Evolutionary conservation across 345 rosid species (phyloP), one percentile per base, ranked within the genome.

Genomic region (Raphanus raphanistrum): DNA sequence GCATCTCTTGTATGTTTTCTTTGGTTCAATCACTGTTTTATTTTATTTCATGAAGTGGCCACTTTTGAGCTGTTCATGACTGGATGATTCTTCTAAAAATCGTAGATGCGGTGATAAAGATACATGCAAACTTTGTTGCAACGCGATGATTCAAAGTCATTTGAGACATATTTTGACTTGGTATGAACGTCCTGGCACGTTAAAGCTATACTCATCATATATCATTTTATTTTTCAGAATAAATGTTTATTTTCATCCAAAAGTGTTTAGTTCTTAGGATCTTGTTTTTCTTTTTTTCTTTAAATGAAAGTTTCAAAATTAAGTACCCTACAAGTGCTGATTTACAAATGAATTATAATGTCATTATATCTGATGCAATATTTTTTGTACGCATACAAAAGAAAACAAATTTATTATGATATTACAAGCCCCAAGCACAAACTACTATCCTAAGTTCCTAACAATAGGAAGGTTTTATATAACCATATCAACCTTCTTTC

Each of bases 371-470:
- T 29, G 10, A 41, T 16, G 50, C 33, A 12, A 6, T 26, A 58
- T 67, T 48, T 48, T 32, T 76, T 8, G n/a, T 61, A 61, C 13
- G 26, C 35, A 35, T 26, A 61, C 0, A 61, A 50, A 8, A 9
- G 26, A 60, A 48, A 33, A 6, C 10, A n/a, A 6, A 60, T 72
- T 58, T 33, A 59, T 66, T 78, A 59, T 45, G 55, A 17, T 48
- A 67, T 60, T 68, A 67, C 74, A 73, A 68, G 6, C 41, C 48
- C 48, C 54, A 48, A 4, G 6, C 74, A 73, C 31, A 57, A 60
- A 61, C 70, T 35, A 67, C 8, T 59, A 50, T 73, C 74, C 31
- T 21, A 21, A 21, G 21, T 21, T 21, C 35, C 69, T 79, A 60
- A 36, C 64, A 78, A 48, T 29, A 50, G 26, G 26, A 33, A 7